These are phyloP conservation scores for Saccharomycopsis fodiens DNA, from an alignment of 805 yeast genomes.

Conservation along the genomic window DNA sequence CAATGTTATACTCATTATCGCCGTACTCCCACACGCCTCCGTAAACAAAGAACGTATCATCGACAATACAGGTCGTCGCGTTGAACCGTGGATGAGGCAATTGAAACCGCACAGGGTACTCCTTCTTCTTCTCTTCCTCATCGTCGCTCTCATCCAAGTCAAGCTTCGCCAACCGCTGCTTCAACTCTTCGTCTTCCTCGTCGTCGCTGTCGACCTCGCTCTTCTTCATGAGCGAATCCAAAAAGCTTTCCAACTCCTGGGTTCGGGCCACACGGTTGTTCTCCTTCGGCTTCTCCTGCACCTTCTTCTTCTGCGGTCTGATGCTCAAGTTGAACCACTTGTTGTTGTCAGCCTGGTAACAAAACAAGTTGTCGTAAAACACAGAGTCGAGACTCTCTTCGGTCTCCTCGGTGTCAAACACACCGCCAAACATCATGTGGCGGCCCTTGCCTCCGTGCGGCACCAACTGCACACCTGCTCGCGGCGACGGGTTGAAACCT, in stretches of 20 bases:
- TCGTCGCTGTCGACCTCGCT: slow-evolving; percentile 60
- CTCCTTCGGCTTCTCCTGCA: slow-evolving; percentile 35
- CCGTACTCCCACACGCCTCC: slow-evolving; percentile 91
- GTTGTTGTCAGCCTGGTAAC: slow-evolving; percentile 79
- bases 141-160: slow-evolving; percentile 31
- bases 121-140: slow-evolving; percentile 31
- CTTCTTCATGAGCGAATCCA: slow-evolving; percentile 65
- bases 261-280: slow-evolving; percentile 45
- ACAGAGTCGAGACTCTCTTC: slow-evolving; percentile 84
- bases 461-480: slow-evolving; percentile 92
- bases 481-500: slow-evolving; percentile 83
- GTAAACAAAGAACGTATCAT: slow-evolving; percentile 73
- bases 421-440: slow-evolving; percentile 93
- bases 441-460: slow-evolving; percentile 67
- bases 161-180: slow-evolving; percentile 30
- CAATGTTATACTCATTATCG: slow-evolving; percentile 77
- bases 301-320: slow-evolving; percentile 52
- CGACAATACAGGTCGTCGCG: slow-evolving; percentile 75
- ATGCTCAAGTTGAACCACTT: slow-evolving; percentile 77
- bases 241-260: slow-evolving; percentile 72
- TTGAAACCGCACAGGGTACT: slow-evolving; percentile 48
- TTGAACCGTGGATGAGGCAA: slow-evolving; percentile 89
- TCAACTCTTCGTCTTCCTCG: slow-evolving; percentile 27
- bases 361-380: slow-evolving; percentile 72
- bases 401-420: slow-evolving; percentile 88